phyloP scores from a whole-genome alignment of 1,284 basidiomycete genomes.

The Heterobasidion occidentale region DNA sequence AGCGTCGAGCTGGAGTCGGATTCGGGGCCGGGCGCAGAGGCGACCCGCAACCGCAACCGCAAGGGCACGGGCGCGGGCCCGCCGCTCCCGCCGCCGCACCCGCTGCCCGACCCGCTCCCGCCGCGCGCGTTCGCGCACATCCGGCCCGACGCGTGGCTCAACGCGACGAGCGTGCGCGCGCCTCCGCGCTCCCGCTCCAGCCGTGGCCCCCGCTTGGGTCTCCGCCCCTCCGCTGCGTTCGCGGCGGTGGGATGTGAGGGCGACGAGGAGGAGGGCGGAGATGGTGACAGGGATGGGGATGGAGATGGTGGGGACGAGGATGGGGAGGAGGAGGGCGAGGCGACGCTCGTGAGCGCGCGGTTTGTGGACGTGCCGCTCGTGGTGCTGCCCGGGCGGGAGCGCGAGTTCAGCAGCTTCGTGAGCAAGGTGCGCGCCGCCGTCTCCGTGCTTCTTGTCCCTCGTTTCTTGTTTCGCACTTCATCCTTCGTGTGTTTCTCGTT shows the following conservation, averaged over 20 bases:
- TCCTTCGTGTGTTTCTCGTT: neutral
- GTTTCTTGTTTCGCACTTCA: neutral
- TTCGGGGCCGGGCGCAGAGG: no score
- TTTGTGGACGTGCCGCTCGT: slow-evolving; percentile 66
- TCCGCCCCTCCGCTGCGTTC: slow-evolving; percentile 65
- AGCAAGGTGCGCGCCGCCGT: slow-evolving; percentile 43
- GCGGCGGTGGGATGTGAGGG: slow-evolving; percentile 37
- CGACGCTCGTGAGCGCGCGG: slow-evolving; percentile 50
- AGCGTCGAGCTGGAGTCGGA: slow-evolving; percentile 9
- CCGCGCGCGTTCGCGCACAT: slow-evolving; percentile 67
- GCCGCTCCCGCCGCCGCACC: slow-evolving; percentile 36
- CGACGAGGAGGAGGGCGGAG: neutral
- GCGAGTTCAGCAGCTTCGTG: slow-evolving; percentile 65
- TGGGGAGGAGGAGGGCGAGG: slow-evolving; percentile 40
- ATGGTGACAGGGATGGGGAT: slow-evolving; percentile 24
- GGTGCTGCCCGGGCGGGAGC: slow-evolving; percentile 66
- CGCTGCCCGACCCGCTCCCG: slow-evolving; percentile 56
- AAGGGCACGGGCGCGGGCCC: no score
- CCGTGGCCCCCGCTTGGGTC: slow-evolving; percentile 41
- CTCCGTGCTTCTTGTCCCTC: neutral
- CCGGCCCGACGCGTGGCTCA: slow-evolving; percentile 58
- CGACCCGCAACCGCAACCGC: no score
- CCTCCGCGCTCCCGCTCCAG: slow-evolving; percentile 30
- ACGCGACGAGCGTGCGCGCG: slow-evolving; percentile 11
- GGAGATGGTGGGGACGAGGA: slow-evolving; percentile 35